Conservation (phyloP, 208 protist genomes). For the Leishmania arabica region DNA sequence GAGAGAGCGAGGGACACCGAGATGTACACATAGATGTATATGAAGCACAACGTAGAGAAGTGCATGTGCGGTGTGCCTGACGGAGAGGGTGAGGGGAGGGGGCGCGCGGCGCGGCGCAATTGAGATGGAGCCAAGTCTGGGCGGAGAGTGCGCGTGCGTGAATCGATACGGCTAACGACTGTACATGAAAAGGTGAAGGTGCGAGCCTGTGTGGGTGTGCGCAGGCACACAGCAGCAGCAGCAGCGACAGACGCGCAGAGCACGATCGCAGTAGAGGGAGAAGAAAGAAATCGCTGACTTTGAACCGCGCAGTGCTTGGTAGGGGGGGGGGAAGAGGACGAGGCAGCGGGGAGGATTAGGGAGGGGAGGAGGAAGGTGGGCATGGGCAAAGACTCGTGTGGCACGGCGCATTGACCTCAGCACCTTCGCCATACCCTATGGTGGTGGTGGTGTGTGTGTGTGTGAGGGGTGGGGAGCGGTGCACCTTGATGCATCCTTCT, state of each 20-base stretch:
- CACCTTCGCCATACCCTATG: neutral
- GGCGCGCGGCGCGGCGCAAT: neutral
- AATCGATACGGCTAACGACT: neutral
- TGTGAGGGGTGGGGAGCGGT: neutral
- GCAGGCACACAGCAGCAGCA: neutral
- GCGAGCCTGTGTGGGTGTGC: neutral
- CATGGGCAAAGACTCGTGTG: neutral
- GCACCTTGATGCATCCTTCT: neutral
- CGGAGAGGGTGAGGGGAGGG: neutral
- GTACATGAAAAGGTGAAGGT: neutral
- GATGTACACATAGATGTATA: neutral
- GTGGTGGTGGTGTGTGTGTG: neutral
- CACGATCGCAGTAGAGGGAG: neutral
- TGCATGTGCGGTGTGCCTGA: neutral
- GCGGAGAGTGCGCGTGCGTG: neutral
- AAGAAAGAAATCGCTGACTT: neutral
- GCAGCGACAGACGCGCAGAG: neutral
- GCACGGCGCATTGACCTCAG: neutral
- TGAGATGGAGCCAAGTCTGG: neutral
- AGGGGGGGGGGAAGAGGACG: neutral
- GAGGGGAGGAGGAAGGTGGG: neutral
- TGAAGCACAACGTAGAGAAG: constrained; percentile 1
- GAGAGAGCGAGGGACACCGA: neutral
- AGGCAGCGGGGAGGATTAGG: neutral
- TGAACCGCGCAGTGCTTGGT: neutral